These are phyloP conservation scores for Taphrina populina DNA, from an alignment of 1,139 yeast genomes.

Conservation along the genomic window DNA sequence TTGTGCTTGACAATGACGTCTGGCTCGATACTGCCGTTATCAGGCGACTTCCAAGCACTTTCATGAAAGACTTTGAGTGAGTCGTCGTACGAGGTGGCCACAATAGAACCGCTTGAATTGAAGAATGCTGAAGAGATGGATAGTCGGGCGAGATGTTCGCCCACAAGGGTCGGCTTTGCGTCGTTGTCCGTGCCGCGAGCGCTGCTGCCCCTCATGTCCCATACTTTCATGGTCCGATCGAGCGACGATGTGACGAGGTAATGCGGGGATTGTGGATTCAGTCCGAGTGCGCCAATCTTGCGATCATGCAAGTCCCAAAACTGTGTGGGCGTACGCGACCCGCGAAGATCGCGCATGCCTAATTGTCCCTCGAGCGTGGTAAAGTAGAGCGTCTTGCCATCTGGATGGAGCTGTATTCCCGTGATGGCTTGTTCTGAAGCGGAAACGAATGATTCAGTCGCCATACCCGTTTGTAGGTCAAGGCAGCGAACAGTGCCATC, in stretches of 20 bases:
- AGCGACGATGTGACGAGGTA: conserved; percentile 84
- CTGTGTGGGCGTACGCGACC: conserved; percentile 41
- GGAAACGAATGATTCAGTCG: conserved; percentile 54
- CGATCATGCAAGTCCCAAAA: conserved; percentile 72
- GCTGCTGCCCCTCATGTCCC: conserved; percentile 70
- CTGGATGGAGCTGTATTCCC: conserved; percentile 51
- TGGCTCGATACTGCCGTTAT: conserved; percentile 38
- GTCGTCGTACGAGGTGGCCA: conserved; percentile 92
- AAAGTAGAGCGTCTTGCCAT: conserved; percentile 60
- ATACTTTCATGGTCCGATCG: conserved; percentile 75
- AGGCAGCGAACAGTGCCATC: conserved; percentile 80
- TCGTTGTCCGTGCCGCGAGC: conserved; percentile 49
- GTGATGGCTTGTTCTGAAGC: conserved; percentile 58
- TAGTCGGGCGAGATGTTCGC: conserved; percentile 67
- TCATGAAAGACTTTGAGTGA: conserved; percentile 57
- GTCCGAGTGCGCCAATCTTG: conserved; percentile 82
- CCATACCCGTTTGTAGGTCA: conserved; percentile 61
- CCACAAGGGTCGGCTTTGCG: conserved; percentile 46
- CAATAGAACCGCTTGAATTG: conserved; percentile 71
- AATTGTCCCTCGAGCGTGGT: conserved; percentile 80
- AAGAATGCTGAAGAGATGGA: conserved; percentile 86
- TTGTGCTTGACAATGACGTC: conserved; percentile 60
- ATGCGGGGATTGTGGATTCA: conserved; percentile 61
- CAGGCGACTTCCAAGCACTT: conserved; percentile 40
- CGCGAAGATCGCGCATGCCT: conserved; percentile 65